Evolutionary conservation across 169 alveolate genomes (phyloP).

Genomic region (Ichthyophthirius multifiliis): DNA sequence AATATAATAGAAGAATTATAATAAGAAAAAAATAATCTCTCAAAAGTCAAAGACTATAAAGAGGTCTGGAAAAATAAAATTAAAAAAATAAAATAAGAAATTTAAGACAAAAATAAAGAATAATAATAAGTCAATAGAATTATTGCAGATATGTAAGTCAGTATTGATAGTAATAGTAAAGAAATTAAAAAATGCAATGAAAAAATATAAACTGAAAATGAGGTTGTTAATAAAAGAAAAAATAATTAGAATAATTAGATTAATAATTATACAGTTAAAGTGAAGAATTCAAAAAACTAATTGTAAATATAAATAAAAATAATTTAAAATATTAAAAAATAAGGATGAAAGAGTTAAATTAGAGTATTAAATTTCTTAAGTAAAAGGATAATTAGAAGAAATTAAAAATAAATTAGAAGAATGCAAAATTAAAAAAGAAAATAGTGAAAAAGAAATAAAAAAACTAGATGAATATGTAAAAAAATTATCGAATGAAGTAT

Average conservation of each 20-base stretch:
- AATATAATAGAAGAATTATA: conserved; percentile 52
- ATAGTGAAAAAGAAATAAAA: too few relatives aligned
- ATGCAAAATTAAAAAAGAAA: too few relatives aligned
- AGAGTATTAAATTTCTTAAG: too few relatives aligned
- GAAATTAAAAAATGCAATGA: conserved; percentile 23
- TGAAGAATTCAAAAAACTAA: conserved; percentile 34
- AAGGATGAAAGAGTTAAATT: too few relatives aligned
- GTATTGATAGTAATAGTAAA: conserved; percentile 32
- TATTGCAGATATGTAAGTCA: conserved; percentile 16
- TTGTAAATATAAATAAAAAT: neutral
- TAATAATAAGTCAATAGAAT: neutral
- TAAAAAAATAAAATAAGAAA: conserved; percentile 56
- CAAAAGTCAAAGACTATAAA: conserved; percentile 53
- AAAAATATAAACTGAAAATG: conserved; percentile 21
- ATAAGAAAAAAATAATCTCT: conserved; percentile 52
- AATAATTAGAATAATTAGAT: conserved; percentile 20
- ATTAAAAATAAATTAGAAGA: too few relatives aligned
- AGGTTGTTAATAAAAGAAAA: conserved; percentile 24
- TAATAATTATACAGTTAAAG: conserved; percentile 16
- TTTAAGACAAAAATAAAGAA: conserved; percentile 50
- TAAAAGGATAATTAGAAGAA: too few relatives aligned
- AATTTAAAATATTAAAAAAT: too few relatives aligned
- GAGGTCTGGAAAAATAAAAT: conserved; percentile 55
- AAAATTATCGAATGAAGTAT: too few relatives aligned
- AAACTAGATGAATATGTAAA: too few relatives aligned